phyloP scores from a whole-genome alignment of 352 stramenopile genomes.

The Peronosclerospora sorghi region DNA sequence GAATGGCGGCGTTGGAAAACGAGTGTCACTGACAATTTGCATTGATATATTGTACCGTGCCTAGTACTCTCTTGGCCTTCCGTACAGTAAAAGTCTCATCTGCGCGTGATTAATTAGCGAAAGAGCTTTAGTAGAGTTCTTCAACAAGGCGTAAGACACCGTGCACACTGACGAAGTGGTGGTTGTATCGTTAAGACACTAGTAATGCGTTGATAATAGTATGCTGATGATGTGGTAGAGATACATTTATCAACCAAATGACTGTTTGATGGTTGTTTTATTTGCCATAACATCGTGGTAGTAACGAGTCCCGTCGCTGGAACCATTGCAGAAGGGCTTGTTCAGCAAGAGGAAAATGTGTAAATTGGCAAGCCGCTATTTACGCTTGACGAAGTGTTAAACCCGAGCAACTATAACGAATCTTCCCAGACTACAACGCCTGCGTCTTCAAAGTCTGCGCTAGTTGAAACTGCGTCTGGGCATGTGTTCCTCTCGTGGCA shows the following conservation, averaged over 20 bases:
- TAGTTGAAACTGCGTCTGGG: slow-evolving; percentile 19
- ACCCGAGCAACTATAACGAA: slow-evolving; percentile 19
- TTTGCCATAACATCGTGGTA: slow-evolving; percentile 71
- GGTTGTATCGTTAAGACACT: slow-evolving; percentile 97
- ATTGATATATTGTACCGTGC: no score
- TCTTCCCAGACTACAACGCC: slow-evolving; percentile 5
- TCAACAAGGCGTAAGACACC: slow-evolving; percentile 87
- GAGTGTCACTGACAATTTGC: no score
- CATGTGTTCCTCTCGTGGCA: slow-evolving; percentile 52
- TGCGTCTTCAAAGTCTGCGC: slow-evolving; percentile 22
- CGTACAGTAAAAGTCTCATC: slow-evolving; percentile 79
- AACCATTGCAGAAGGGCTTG: slow-evolving; percentile 89
- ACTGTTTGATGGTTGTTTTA: background rate
- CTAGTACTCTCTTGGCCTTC: slow-evolving; percentile 27
- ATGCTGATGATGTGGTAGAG: no score
- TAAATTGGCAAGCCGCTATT: slow-evolving; percentile 91
- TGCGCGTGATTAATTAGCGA: slow-evolving; percentile 96
- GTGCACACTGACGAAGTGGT: slow-evolving; percentile 95
- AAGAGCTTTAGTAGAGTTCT: slow-evolving; percentile 94
- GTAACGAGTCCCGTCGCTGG: slow-evolving; percentile 86
- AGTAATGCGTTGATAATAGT: no score
- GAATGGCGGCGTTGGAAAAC: no score
- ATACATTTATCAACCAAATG: background rate
- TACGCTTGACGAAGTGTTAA: slow-evolving; percentile 82
- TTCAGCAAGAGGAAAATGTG: slow-evolving; percentile 92